Conservation (phyloP, 2,329 filamentous ascomycete genomes). For the Knufia fluminis region DNA sequence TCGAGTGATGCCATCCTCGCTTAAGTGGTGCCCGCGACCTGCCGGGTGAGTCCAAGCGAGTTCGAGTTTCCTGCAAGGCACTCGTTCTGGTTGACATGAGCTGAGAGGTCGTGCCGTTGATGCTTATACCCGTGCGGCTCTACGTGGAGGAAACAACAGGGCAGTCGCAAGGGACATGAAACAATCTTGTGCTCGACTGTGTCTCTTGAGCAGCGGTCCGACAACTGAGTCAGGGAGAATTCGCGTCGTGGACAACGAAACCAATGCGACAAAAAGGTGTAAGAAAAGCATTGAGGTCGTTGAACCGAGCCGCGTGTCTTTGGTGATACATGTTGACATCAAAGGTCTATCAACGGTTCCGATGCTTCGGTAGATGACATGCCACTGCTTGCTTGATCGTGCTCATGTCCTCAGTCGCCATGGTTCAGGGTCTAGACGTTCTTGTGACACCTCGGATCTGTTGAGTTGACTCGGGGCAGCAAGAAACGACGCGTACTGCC, state of each 20-base stretch:
- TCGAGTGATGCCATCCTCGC: not conserved
- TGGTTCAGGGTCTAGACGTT: constrained; percentile 25
- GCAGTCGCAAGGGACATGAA: not conserved
- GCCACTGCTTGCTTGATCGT: too few relatives aligned
- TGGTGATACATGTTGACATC: too few relatives aligned
- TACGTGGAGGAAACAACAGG: not conserved
- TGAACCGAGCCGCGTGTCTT: not conserved
- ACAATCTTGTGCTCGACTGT: not conserved
- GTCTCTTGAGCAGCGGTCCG: not conserved
- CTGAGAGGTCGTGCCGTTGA: not conserved
- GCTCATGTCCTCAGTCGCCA: not conserved
- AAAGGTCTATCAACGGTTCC: not conserved
- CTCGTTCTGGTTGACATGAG: not conserved
- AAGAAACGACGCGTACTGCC: not conserved
- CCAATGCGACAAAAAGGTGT: too few relatives aligned
- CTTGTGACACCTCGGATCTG: constrained; percentile 10
- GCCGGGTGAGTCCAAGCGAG: not conserved
- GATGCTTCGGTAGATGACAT: not conserved
- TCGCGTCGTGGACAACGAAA: not conserved
- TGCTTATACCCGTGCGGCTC: not conserved
- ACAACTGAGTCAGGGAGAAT: not conserved
- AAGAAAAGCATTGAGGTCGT: too few relatives aligned
- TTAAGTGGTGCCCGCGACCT: not conserved
- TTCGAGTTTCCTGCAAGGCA: not conserved
- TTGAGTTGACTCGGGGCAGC: too few relatives aligned